phyloP scores from a whole-genome alignment of 306 rosid species.

The Pyrus betulifolia region DNA sequence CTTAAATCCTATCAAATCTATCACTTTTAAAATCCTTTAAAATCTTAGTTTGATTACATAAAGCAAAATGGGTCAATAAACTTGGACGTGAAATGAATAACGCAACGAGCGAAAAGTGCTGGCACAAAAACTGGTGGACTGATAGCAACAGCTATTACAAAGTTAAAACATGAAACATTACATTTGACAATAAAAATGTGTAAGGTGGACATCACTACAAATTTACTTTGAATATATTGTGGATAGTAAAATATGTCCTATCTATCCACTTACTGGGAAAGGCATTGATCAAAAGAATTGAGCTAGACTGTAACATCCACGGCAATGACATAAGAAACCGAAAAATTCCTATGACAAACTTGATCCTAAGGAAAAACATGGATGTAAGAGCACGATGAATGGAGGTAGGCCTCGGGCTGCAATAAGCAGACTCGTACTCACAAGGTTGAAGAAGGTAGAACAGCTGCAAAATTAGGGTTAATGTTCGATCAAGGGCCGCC shows the following conservation, averaged over 20 bases:
- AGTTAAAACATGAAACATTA: background rate
- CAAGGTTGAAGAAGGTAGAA: background rate
- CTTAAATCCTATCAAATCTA: too few relatives aligned
- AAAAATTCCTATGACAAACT: background rate
- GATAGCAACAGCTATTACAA: background rate
- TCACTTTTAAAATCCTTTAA: too few relatives aligned
- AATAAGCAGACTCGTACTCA: background rate
- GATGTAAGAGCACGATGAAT: background rate
- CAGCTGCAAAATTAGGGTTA: constrained; percentile 12
- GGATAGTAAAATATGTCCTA: background rate
- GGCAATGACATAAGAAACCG: constrained; percentile 23
- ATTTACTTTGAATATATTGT: background rate
- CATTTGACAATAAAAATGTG: background rate
- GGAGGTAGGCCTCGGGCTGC: constrained; percentile 12
- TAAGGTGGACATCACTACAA: background rate
- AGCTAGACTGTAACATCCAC: constrained; percentile 29
- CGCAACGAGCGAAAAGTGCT: background rate
- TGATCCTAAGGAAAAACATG: background rate
- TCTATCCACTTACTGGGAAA: background rate
- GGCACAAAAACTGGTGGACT: background rate
- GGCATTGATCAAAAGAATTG: background rate
- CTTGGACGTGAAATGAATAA: background rate
- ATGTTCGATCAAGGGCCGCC: constrained; percentile 47
- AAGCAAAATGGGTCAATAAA: background rate
- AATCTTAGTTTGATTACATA: too few relatives aligned